phyloP scores from a whole-genome alignment of 305 asterid genomes.

The Fraxinus platypoda region DNA sequence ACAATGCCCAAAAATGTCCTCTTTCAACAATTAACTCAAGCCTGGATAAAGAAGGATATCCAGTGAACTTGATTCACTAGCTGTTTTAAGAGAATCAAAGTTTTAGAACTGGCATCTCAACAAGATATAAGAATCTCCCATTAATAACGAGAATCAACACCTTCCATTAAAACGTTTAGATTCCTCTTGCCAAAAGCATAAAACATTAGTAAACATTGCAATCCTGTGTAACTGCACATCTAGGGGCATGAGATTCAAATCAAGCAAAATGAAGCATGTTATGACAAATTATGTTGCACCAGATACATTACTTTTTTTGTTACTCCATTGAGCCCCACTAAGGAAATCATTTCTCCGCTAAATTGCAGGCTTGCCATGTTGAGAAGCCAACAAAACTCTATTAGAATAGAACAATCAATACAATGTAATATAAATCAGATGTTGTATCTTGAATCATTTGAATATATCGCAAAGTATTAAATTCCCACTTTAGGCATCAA shows the following conservation, averaged over 20 bases:
- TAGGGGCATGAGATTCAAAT: background rate
- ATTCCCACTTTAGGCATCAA: background rate
- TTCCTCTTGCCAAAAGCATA: background rate
- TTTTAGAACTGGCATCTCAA: background rate
- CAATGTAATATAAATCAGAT: background rate
- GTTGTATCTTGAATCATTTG: background rate
- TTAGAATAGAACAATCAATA: background rate
- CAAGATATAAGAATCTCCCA: background rate
- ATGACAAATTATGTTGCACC: background rate
- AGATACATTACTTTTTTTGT: background rate
- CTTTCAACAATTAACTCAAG: background rate
- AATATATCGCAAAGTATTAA: background rate
- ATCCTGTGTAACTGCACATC: background rate
- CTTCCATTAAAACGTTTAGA: background rate
- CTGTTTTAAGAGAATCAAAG: background rate
- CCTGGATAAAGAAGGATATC: background rate
- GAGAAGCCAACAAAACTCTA: background rate
- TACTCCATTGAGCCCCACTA: background rate
- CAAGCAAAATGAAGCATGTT: background rate
- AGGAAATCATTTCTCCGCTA: background rate
- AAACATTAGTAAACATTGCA: background rate
- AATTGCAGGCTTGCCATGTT: background rate
- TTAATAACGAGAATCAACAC: background rate
- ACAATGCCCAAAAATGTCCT: background rate
- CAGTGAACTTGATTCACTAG: background rate